Percentiles rank a stretch among this genome's conserved stretches.
Conservation (phyloP, 768 basidiomycete species). For the Tulasnella sp. region DNA sequence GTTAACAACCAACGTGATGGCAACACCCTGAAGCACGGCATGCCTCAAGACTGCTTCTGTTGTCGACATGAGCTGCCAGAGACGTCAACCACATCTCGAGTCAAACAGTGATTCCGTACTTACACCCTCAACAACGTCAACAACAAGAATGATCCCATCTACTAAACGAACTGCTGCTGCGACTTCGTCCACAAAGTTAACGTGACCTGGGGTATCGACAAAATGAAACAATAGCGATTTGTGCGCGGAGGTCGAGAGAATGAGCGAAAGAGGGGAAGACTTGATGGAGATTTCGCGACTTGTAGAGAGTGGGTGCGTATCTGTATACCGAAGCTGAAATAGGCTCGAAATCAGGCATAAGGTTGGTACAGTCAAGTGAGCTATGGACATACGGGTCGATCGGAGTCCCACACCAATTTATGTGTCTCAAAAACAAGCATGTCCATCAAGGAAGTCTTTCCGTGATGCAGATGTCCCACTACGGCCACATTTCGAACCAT, state of each 20-base stretch:
- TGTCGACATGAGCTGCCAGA: constrained; percentile 74
- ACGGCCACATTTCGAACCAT: constrained; percentile 95
- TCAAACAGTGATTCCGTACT: constrained; percentile 25
- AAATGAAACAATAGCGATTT: constrained; percentile 91
- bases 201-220: constrained; percentile 95
- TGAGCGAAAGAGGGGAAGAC: constrained; percentile 90
- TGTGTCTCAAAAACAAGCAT: constrained; percentile 97
- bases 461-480: constrained; percentile 94
- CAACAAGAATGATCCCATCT: constrained; percentile 86
- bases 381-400: constrained; percentile 72
- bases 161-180: constrained; percentile 74
- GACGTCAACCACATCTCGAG: constrained; percentile 14
- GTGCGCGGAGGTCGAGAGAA: constrained; percentile 70
- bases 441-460: constrained; percentile 93
- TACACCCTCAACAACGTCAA: constrained; percentile 98
- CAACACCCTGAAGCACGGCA: constrained; percentile 76
- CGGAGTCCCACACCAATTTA: constrained; percentile 86
- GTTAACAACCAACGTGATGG: constrained; percentile 88
- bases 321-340: constrained; percentile 79
- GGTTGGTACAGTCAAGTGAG: constrained; percentile 19
- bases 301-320: constrained; percentile 82
- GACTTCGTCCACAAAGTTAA: constrained; percentile 98
- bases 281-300: constrained; percentile 89
- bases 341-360: background rate
- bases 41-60: constrained; percentile 82